Conservation (phyloP, 2,329 filamentous ascomycete species). For the Sphaerulina populicola region DNA sequence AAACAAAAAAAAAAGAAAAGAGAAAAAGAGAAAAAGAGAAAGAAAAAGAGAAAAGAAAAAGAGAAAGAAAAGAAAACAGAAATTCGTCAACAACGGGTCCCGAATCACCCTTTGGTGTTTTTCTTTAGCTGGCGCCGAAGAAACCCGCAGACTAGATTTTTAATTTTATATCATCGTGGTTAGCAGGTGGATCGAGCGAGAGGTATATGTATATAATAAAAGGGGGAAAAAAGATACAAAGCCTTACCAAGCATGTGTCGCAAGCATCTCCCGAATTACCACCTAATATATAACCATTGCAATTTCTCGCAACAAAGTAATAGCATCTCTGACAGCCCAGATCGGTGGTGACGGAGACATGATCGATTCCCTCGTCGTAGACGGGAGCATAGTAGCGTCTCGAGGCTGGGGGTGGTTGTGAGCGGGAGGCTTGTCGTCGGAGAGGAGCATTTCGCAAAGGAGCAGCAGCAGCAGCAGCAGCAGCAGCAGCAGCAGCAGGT, state of each 20-base stretch:
- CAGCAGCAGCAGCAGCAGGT: no score
- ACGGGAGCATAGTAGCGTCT: constrained; percentile 1
- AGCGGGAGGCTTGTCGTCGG: constrained; percentile 10
- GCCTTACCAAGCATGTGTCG: constrained; percentile 28
- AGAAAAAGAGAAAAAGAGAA: no score
- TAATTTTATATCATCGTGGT: no score
- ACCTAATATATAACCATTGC: constrained; percentile 32
- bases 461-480: no score
- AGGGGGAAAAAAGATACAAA: not conserved
- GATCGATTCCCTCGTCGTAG: not conserved
- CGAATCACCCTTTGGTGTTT: not conserved
- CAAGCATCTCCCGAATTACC: constrained; percentile 31
- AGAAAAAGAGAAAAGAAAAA: no score
- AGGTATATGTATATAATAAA: not conserved
- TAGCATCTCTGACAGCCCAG: constrained; percentile 32
- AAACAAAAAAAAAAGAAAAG: no score
- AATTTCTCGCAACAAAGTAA: constrained; percentile 32
- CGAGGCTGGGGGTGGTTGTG: constrained; percentile 4
- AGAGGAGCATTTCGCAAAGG: constrained; percentile 11
- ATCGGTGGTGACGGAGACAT: constrained; percentile 14
- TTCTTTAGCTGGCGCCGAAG: constrained; percentile 25
- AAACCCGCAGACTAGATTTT: constrained; percentile 30
- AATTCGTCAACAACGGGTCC: not conserved
- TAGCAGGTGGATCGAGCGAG: not conserved
- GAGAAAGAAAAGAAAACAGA: no score